A percentile compares a stretch with the other conserved stretches of the same genome.
Evolutionary conservation across 306 rosid genomes (phyloP).

Genomic region (Glycine soja): DNA sequence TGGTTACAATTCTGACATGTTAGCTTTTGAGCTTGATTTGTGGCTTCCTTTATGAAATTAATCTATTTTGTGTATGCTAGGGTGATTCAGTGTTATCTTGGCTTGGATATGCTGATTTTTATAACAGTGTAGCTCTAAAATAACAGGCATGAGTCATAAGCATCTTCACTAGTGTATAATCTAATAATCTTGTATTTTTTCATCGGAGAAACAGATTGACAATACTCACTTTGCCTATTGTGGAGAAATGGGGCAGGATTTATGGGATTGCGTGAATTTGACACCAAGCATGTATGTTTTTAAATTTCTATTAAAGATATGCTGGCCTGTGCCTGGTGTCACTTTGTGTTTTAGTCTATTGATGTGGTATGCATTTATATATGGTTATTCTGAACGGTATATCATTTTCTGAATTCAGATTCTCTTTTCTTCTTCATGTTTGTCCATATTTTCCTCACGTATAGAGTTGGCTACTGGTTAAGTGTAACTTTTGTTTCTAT

Average conservation of each 20-base stretch:
- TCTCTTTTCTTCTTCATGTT: constrained; percentile 17
- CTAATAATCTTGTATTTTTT: neutral
- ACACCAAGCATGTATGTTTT: constrained; percentile 74
- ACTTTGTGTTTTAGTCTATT: neutral
- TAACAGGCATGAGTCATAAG: constrained; percentile 6
- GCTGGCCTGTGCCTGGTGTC: constrained; percentile 25
- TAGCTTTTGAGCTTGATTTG: constrained; percentile 37
- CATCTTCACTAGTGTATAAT: constrained; percentile 15
- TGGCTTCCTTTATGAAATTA: constrained; percentile 20
- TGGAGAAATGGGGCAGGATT: constrained; percentile 99
- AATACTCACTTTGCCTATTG: constrained; percentile 53
- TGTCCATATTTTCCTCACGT: neutral
- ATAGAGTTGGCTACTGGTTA: constrained; percentile 15
- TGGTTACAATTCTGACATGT: neutral
- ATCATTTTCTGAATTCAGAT: constrained; percentile 32
- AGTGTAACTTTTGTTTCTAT: constrained; percentile 2
- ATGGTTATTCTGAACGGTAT: constrained; percentile 21
- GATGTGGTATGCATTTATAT: neutral
- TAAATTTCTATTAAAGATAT: constrained; percentile 37
- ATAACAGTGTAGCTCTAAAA: constrained; percentile 24
- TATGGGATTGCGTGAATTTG: constrained; percentile 97
- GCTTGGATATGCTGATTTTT: constrained; percentile 2
- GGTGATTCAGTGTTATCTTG: constrained; percentile 19
- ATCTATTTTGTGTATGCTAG: constrained; percentile 14
- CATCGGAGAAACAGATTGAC: constrained; percentile 1